Base-by-base conservation (phyloP, 768 basidiomycete species). In the Leccinum boreale region DNA sequence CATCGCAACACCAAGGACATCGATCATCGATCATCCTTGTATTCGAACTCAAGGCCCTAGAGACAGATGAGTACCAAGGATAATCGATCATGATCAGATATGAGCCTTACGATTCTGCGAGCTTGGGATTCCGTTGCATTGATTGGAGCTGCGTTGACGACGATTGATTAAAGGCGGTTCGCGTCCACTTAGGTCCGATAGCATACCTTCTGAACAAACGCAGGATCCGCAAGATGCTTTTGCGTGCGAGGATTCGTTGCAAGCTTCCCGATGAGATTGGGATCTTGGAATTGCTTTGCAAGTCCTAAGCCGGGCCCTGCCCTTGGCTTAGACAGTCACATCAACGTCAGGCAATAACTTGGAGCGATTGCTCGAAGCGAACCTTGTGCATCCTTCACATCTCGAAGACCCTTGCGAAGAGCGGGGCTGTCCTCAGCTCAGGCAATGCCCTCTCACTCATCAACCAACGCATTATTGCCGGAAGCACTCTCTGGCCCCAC, bases 11-110 rank as follows among this genome's bases (percentile, higher is more conserved):
- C 95, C 95, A 46, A 98, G 78, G 15, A 94, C 93, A 67, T 92
- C 88, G 72, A 94, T 93, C 93, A 67, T 92, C 88, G 72, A 94
- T 93, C 92, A 97, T 94, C 58, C 95, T 84, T 35, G 95, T 85
- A 73, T 98, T 95, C 39, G 56, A 57, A 59, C 84, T 77, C 64
- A 90, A 71, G 65, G 84, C 80, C 47, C 82, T 85, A 51, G n/a
- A n/a, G n/a, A n/a, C 10, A 29, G n/a, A 39, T 67, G 36, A 69
- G 60, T 15, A 24, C 39, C 17, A 14, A 33, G 9, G n/a, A n/a
- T n/a, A n/a, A n/a, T n/a, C n/a, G 31, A 8, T 9, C 19, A 31
- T 52, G n/a, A 28, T 12, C 3, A 50, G 14, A 17, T 23, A 21
- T 44, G 11, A 46, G 42, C n/a, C 79, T 58, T 56, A 85, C 85